Conservation (phyloP, 2,329 filamentous ascomycete genomes). For the Aureobasidium sp. region DNA sequence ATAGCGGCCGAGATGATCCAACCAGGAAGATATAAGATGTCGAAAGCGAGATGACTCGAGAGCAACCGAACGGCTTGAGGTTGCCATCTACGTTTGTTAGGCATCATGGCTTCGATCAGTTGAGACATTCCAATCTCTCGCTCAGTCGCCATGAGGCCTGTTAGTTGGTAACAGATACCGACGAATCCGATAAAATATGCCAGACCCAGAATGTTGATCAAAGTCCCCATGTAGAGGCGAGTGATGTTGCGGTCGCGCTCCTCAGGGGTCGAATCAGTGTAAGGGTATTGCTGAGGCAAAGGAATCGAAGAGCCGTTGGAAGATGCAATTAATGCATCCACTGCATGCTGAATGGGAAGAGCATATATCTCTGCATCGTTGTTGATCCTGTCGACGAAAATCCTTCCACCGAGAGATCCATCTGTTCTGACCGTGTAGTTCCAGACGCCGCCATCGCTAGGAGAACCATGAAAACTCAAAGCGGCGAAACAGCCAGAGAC, state of each 20-base stretch:
- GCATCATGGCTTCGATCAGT: constrained; percentile 86
- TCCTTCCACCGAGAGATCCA: constrained; percentile 57
- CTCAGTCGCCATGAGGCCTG: constrained; percentile 78
- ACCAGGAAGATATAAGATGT: constrained; percentile 69
- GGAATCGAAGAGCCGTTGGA: constrained; percentile 41
- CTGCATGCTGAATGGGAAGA: constrained; percentile 69
- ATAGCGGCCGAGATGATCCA: constrained; percentile 74
- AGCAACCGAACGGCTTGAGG: constrained; percentile 71
- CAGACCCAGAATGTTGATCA: constrained; percentile 71
- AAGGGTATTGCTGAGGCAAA: constrained; percentile 60
- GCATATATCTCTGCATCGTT: constrained; percentile 75
- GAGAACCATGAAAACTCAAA: constrained; percentile 68
- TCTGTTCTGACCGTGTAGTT: constrained; percentile 82
- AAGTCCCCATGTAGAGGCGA: constrained; percentile 60
- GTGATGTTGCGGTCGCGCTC: constrained; percentile 62
- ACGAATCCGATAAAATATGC: constrained; percentile 74
- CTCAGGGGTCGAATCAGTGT: constrained; percentile 62
- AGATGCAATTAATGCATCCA: constrained; percentile 65
- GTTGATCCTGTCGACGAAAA: constrained; percentile 55
- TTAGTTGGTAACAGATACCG: constrained; percentile 78
- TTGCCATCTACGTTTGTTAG: constrained; percentile 65
- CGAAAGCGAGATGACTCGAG: constrained; percentile 73
- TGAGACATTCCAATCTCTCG: constrained; percentile 82
- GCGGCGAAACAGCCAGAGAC: constrained; percentile 68
- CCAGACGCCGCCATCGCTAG: constrained; percentile 67